phyloP scores from a whole-genome alignment of 192 early-diverging fungal genomes.

The Thoreauomyces humboldtii region DNA sequence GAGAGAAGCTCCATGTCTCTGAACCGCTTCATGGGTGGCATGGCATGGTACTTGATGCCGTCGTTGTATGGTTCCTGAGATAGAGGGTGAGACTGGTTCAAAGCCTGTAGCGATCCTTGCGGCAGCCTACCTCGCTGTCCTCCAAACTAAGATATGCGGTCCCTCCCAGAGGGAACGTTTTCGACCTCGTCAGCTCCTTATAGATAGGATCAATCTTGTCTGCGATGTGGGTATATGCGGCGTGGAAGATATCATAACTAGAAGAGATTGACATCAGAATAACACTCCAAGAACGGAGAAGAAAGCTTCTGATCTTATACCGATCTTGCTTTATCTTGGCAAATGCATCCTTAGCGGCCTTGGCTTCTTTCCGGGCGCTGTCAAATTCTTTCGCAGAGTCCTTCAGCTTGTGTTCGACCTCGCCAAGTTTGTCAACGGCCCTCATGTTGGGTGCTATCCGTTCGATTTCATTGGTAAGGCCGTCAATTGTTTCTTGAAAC shows the following conservation, averaged over 20 bases:
- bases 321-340: slow-evolving; percentile 74
- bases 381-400: slow-evolving; percentile 85
- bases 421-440: slow-evolving; percentile 80
- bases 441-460: slow-evolving; percentile 89
- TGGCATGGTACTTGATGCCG: slow-evolving; percentile 96
- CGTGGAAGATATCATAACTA: slow-evolving; percentile 74
- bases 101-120: not conserved
- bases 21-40: slow-evolving; percentile 99
- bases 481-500: slow-evolving; percentile 62
- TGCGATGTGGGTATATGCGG: slow-evolving; percentile 85
- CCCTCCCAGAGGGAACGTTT: slow-evolving; percentile 86
- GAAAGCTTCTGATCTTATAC: slow-evolving; percentile 32
- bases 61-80: slow-evolving; percentile 82
- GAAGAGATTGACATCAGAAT: not conserved
- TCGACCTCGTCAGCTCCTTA: slow-evolving; percentile 88
- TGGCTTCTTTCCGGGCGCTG: slow-evolving; percentile 72
- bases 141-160: slow-evolving; percentile 92
- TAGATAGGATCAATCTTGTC: slow-evolving; percentile 93
- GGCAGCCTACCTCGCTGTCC: slow-evolving; percentile 70
- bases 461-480: slow-evolving; percentile 69
- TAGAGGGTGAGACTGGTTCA: not conserved
- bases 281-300: not conserved
- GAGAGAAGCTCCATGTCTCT: slow-evolving; percentile 98
- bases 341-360: slow-evolving; percentile 81
- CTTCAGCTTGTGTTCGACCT: slow-evolving; percentile 73